Percentiles rank a stretch among this genome's conserved stretches.
Evolutionary conservation across 1,139 yeast species (phyloP).

Genomic region (Sugiyamaella grinbergsii): DNA sequence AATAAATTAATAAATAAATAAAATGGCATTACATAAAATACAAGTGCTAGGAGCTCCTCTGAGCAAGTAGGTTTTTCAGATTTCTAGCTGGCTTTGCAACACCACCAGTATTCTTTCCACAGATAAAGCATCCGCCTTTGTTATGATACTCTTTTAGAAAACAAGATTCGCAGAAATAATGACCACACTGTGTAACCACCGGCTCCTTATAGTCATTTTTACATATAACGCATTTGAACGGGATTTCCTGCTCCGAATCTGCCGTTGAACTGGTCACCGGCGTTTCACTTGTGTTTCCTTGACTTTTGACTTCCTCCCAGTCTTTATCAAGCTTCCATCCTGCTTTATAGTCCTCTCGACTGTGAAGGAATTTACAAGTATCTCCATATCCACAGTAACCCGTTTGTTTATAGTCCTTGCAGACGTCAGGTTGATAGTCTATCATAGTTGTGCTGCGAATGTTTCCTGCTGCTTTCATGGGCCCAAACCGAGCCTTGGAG

Average conservation of each 20-base stretch:
- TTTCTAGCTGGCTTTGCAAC: slow-evolving; percentile 34
- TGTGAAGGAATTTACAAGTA: slow-evolving; percentile 92
- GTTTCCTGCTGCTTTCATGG: slow-evolving; percentile 48
- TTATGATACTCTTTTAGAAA: slow-evolving; percentile 55
- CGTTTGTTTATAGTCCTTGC: slow-evolving; percentile 87
- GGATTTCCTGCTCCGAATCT: slow-evolving; percentile 42
- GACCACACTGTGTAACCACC: slow-evolving; percentile 64
- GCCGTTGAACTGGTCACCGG: too few relatives aligned
- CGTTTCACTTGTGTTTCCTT: slow-evolving; percentile 22
- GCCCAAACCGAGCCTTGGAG: slow-evolving; percentile 30
- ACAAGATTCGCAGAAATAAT: slow-evolving; percentile 67
- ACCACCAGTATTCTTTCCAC: slow-evolving; percentile 45
- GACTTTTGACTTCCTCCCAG: slow-evolving; percentile 56
- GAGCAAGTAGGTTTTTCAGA: slow-evolving; percentile 23
- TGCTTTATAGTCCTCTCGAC: slow-evolving; percentile 80
- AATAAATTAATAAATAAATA: slow-evolving; percentile 8
- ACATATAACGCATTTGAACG: slow-evolving; percentile 69
- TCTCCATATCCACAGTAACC: slow-evolving; percentile 99
- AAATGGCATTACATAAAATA: slow-evolving; percentile 1
- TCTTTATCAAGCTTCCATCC: slow-evolving; percentile 70
- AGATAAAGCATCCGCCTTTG: slow-evolving; percentile 56
- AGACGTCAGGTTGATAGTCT: slow-evolving; percentile 92
- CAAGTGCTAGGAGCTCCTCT: not conserved
- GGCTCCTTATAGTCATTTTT: slow-evolving; percentile 58
- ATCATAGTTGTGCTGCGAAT: slow-evolving; percentile 72